Evolutionary conservation across 2,329 filamentous ascomycete species (phyloP), one percentile per base, ranked within the genome.

Genomic region (Botrytis fabae): DNA sequence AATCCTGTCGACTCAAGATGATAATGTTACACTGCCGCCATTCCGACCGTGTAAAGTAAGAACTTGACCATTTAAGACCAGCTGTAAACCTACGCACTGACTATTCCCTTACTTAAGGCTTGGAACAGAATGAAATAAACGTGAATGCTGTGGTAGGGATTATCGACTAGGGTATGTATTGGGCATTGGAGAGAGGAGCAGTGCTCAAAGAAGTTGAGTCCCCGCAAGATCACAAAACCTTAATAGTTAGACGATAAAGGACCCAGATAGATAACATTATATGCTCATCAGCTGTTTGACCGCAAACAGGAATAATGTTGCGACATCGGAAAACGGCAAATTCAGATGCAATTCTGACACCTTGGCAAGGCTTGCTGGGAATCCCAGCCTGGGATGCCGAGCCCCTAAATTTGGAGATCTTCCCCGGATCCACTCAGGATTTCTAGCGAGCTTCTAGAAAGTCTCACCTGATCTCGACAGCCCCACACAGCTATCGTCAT

Each of bases 361-460:
- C 59, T 64, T 63, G 59, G 42, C 22, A 71, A 44, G 40, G 57
- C 54, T 68, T 6, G 35, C 32, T 35, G 48, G 64, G 9, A 20
- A 32, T 40, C 28, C 40, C 12, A 60, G 66, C 64, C 46, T 54
- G 48, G 64, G 25, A n/a, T 42, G 51, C 54, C 54, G 9, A 60
- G 66, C 64, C 46, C 25, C 64, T 68, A 68, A 54, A 14, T 4
- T 40, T 18, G 35, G 16, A 18, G 38, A 69, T 69, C 22, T 25
- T 42, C 51, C 51, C 35, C 35, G 59, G 57, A 32, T 44, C 48
- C 70, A 57, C 51, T 32, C 3, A 57, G n/a, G n/a, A n/a, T 2
- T 51, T 74, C 70, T 74, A 74, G 65, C 60, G 70, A 59, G 35
- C 60, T 73, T 73, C 73, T 28, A 61, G 73, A 65, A 70, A 61